A percentile compares a stretch with the other conserved stretches of the same genome.
Conservation (phyloP, 148 eudicot species). For the Rhododendron simsii region DNA sequence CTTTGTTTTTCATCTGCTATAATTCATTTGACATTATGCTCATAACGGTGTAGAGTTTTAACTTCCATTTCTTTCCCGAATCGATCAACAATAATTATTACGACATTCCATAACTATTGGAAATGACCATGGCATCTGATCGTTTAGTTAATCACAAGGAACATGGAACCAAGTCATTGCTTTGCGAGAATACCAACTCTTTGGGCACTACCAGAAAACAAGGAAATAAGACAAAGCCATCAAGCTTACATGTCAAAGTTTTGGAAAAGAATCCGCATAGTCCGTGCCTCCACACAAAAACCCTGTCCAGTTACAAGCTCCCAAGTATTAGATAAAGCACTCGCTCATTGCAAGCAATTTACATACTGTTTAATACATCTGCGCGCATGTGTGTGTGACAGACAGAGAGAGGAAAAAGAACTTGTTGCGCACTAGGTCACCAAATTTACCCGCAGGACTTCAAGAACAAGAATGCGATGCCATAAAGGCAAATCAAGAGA, state of each 20-base stretch:
- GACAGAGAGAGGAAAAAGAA: neutral
- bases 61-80: neutral
- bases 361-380: neutral
- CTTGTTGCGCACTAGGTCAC: neutral
- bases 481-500: conserved; percentile 93
- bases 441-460: conserved; percentile 80
- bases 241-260: conserved; percentile 89
- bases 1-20: neutral
- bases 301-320: conserved; percentile 58
- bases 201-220: conserved; percentile 3
- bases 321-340: conserved; percentile 10
- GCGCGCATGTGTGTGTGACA: neutral
- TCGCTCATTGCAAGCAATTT: neutral
- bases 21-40: neutral
- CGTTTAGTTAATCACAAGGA: neutral
- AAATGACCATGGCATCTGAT: neutral
- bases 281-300: conserved; percentile 96
- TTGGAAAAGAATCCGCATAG: conserved; percentile 88
- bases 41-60: neutral
- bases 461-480: conserved; percentile 99
- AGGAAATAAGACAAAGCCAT: neutral
- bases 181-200: neutral
- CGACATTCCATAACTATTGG: neutral
- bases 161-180: neutral
- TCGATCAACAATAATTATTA: neutral